Base-by-base conservation (phyloP, 345 rosid species). In the Gossypium rotundifolium region DNA sequence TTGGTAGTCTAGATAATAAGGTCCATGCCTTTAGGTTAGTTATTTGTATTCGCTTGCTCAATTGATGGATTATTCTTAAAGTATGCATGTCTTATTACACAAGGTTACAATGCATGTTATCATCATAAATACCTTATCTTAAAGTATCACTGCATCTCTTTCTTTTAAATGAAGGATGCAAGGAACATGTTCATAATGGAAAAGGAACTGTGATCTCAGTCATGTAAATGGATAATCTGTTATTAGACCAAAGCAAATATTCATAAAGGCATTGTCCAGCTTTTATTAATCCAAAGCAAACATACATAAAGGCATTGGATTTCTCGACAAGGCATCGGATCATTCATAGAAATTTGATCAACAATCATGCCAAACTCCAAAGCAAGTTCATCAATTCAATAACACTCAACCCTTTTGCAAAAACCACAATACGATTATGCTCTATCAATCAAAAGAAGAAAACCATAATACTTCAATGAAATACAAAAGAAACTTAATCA, bases 401-500 rank as follows among this genome's bases (percentile, higher is more conserved):
- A 44, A 63, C 46, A 18, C n/a, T 22, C 10, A 11, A 46, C 12
- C n/a, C 55, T 13, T 14, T 17, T 12, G 46, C 12, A 1, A 11
- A 3, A 11, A 23, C 33, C 29, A 58, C 33, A 58, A 11, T 2
- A 58, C 62, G 4, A 13, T 46, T 45, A 67, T 9, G 48, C 62
- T 53, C 27, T 29, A 70, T 70, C 61, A 70, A 49, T 18, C 1
- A 11, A 55, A 25, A n/a, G 51, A 52, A 17, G 7, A 29, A 29
- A 70, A 1, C 9, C 25, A 16, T 9, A 27, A 52, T 17, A 17
- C 59, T 17, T 27, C 9, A 27, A 16, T 52, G 18, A 17, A 4
- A 49, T 23, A 9, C 58, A 53, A 17, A 1, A 89, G 93, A 63
- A 91, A 87, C 83, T 88, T 90, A 7, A 79, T 87, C 59, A 48